These are phyloP conservation scores for Saccharum hybrid DNA, from an alignment of 202 grass and related monocot species.

Conservation along the genomic window DNA sequence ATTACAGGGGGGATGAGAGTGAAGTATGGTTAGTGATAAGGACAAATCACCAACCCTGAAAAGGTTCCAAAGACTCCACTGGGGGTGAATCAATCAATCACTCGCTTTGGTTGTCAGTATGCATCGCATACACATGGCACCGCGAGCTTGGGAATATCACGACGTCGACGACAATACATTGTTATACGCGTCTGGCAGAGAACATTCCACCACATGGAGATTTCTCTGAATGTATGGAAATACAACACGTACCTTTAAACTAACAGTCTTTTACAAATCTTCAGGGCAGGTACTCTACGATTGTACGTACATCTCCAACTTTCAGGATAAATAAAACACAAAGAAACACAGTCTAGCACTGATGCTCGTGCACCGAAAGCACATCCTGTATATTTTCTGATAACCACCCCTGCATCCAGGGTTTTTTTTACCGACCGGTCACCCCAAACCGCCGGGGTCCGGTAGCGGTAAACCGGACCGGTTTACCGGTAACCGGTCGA, in stretches of 20 bases:
- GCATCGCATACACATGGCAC: slow-evolving; percentile 21
- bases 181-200: slow-evolving; percentile 2
- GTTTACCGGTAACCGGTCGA: too few relatives aligned
- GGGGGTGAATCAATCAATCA: not conserved
- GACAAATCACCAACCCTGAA: slow-evolving; percentile 32
- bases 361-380: not conserved
- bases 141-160: not conserved
- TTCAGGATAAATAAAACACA: slow-evolving; percentile 15
- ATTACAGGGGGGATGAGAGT: not conserved
- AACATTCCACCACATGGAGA: slow-evolving; percentile 19
- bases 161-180: not conserved
- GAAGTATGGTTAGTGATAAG: slow-evolving; percentile 31
- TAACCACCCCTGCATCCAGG: not conserved
- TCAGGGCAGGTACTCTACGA: not conserved
- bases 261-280: slow-evolving; percentile 21
- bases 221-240: not conserved
- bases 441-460: too few relatives aligned
- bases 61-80: not conserved
- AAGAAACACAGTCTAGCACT: not conserved
- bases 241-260: slow-evolving; percentile 6
- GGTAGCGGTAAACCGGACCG: too few relatives aligned
- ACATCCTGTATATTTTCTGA: not conserved
- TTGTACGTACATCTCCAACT: slow-evolving; percentile 32
- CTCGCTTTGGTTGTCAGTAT: slow-evolving; percentile 12
- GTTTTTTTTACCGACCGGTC: too few relatives aligned